Base-by-base conservation (phyloP, 192 early-diverging fungal genomes). In the Diversispora eburnea region DNA sequence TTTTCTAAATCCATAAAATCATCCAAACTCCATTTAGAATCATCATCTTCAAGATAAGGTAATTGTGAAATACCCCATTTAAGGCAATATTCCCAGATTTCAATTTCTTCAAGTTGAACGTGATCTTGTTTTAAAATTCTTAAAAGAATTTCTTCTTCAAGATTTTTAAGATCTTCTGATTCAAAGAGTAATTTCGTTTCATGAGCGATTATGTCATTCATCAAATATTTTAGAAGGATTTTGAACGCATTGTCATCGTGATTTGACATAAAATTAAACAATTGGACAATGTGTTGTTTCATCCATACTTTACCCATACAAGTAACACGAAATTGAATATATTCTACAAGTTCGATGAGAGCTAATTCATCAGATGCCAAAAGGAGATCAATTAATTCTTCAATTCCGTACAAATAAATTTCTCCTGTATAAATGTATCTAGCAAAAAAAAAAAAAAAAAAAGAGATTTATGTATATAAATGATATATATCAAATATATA, bases 341-440 rank as follows among this genome's bases (percentile, higher is more conserved):
- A 49, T 3, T 67, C 25, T 10, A 48, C 19, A 19, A 67, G 33
- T 46, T 49, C 65, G 3, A 46, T 6, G 0, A 67, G n/a, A 48
- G 65, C 65, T 7, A 67, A 17, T 67, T 67, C 65, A 51, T 67
- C 46, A 20, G 47, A 42, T 0, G 65, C 65, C 12, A 48, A 8
- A 6, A 67, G 17, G 45, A 67, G 48, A n/a, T 67, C 65, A 33
- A 67, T 22, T 46, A 43, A 41, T 42, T 3, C 1, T 22, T 58
- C 1, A 58, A 20, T 15, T 20, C 25, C 57, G 4, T 22, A 22
- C 57, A 65, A 46, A 45, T 20, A 65, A 65, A 65, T 19, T 6
- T 41, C 45, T 0, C 62, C 62, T 3, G 62, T 43, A 65, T 65
- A 65, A 65, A 65, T 65, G 15, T 65, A 65, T n/a, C 62, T 65